A percentile compares a stretch with the other conserved stretches of the same genome.
Conservation (phyloP, 805 yeast genomes). For the Yamadazyma akitaensis region DNA sequence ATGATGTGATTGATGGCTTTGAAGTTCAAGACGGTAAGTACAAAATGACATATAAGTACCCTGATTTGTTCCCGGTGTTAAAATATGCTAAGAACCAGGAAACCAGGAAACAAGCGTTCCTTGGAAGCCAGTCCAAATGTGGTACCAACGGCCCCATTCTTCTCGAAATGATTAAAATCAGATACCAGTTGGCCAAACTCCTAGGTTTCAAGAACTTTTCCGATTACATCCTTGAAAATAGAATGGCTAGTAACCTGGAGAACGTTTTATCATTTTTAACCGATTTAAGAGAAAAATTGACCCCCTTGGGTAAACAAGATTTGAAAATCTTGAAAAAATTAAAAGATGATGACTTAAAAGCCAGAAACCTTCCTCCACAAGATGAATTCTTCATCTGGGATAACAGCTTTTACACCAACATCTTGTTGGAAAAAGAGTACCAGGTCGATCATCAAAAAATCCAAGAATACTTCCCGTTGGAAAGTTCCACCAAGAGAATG, state of each 20-base stretch:
- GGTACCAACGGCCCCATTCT: conserved; percentile 63
- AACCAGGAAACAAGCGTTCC: conserved; percentile 63
- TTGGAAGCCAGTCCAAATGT: conserved; percentile 66
- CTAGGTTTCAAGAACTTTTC: conserved; percentile 71
- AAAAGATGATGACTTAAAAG: conserved; percentile 51
- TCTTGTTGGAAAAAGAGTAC: conserved; percentile 63
- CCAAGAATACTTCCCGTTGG: conserved; percentile 75
- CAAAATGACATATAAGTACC: conserved; percentile 78
- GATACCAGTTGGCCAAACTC: conserved; percentile 58
- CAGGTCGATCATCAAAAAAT: conserved; percentile 70
- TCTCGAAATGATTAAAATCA: conserved; percentile 53
- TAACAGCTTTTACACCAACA: conserved; percentile 60
- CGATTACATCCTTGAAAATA: conserved; percentile 66
- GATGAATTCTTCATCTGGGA: conserved; percentile 64
- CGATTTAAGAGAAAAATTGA: conserved; percentile 57
- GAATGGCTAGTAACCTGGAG: conserved; percentile 73
- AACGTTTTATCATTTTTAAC: conserved; percentile 59
- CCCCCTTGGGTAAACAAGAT: conserved; percentile 59
- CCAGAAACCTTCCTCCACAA: conserved; percentile 42
- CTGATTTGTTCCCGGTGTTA: conserved; percentile 75
- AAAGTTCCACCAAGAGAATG: conserved; percentile 66
- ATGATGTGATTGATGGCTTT: conserved; percentile 56
- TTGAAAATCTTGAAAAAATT: conserved; percentile 44
- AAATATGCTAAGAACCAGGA: conserved; percentile 62
- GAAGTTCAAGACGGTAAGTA: conserved; percentile 42